phyloP scores from a whole-genome alignment of 139 green algal genomes.

The Picochlorum sp. region DNA sequence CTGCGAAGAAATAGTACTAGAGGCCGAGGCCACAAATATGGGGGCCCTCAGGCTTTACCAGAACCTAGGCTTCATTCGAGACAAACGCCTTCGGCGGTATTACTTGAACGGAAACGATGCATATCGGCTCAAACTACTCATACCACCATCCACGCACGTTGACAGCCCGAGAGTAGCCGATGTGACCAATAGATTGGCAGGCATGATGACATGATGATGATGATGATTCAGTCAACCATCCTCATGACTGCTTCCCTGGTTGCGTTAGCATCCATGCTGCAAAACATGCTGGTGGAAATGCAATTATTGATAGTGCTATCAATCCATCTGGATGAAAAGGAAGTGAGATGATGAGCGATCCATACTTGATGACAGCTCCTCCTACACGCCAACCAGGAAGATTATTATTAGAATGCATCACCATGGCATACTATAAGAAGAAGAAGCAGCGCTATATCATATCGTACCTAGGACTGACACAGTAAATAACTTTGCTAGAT shows the following conservation, averaged over 20 bases:
- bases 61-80: constrained; percentile 91
- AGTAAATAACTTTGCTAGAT: constrained; percentile 28
- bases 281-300: constrained; percentile 28
- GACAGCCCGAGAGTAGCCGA: background rate
- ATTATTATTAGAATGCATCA: background rate
- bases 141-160: constrained; percentile 39
- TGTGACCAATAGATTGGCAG: no score
- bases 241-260: background rate
- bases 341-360: constrained; percentile 32
- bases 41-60: constrained; percentile 89
- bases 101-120: constrained; percentile 93
- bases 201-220: background rate
- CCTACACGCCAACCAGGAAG: constrained; percentile 11
- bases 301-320: constrained; percentile 33
- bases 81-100: constrained; percentile 93
- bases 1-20: constrained; percentile 82
- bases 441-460: background rate
- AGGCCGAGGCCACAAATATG: constrained; percentile 91
- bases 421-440: background rate
- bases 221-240: no score
- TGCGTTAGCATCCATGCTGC: constrained; percentile 13
- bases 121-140: constrained; percentile 90
- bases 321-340: constrained; percentile 40
- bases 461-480: constrained; percentile 16
- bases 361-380: constrained; percentile 55